Base-by-base conservation (phyloP, 192 early-diverging fungal genomes). In the Phlyctochytrium bullatum region DNA sequence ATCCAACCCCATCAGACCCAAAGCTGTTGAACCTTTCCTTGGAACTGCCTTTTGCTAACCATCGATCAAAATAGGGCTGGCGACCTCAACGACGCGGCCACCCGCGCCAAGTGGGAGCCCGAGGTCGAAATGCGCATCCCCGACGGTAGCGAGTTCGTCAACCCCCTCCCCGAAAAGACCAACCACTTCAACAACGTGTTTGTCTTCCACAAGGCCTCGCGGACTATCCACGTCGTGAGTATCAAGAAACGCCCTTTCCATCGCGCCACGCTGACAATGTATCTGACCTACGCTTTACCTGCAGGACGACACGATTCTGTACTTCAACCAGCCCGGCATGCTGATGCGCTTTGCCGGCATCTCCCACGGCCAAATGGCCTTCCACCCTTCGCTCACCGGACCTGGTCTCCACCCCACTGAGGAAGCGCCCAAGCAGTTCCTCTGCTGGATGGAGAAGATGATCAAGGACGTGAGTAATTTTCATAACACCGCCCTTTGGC, bases 121-220 rank as follows among this genome's bases (percentile, higher is more conserved):
- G 69, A 71, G 25, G 16, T 71, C 14, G 54, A 56, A 14, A 31
- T 71, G 58, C 17, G 31, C 10, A 66, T 71, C 34, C 52, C 69
- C 2, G 63, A 24, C 24, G 69, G 69, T 2, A 25, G 35, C 57
- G 63, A 66, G 16, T 71, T 71, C 36, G 63, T 66, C 54, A 17
- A 56, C 34, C 69, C 69, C 14, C 59, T 52, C 1, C 69, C 62
- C 16, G 56, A 57, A 56, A 30, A 6, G 16, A n/a, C 33, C 3
- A 71, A 71, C 59, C 69, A 71, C 47, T 71, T 71, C 36, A 17
- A 3, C 29, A 64, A 64, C 1, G 65, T 71, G 29, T 36, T 71
- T 54, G 69, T 59, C 1, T 30, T 69, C 47, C 67, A 66, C 30
- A 24, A 17, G 3, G 58, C 53, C 2, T 30, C 24, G 6, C 20